A percentile compares a stretch with the other conserved stretches of the same genome.
phyloP scores from a whole-genome alignment of 2,329 filamentous ascomycete species.

The Phyllachora maydis region DNA sequence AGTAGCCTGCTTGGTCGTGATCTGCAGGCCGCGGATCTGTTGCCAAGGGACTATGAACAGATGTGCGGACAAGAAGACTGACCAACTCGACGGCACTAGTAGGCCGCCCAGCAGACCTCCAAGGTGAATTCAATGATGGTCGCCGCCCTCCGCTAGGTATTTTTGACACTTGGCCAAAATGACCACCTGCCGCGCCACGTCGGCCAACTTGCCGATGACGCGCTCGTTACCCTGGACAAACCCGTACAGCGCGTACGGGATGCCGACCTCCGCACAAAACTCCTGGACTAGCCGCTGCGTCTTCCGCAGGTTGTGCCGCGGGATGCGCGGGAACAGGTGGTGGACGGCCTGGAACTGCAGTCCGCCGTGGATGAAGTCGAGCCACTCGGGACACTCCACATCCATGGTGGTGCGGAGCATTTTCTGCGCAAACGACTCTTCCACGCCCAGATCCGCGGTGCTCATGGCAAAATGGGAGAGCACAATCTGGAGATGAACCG shows the following conservation, averaged over 20 bases:
- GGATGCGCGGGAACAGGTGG: conserved; percentile 67
- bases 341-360: conserved; percentile 82
- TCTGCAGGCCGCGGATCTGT: no score
- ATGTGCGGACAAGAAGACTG: no score
- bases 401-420: conserved; percentile 92
- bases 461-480: conserved; percentile 90
- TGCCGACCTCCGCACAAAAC: conserved; percentile 64
- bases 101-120: conserved; percentile 6
- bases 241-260: conserved; percentile 71
- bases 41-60: no score
- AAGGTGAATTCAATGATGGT: conserved; percentile 7
- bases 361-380: conserved; percentile 78
- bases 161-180: conserved; percentile 59
- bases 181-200: conserved; percentile 61
- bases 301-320: conserved; percentile 61
- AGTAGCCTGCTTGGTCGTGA: no score
- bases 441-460: conserved; percentile 62
- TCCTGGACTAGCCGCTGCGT: conserved; percentile 58
- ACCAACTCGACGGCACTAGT: conserved; percentile 2
- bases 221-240: conserved; percentile 70
- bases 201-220: conserved; percentile 55
- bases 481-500: conserved; percentile 76
- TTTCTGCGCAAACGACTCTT: conserved; percentile 75
- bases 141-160: conserved; percentile 13
- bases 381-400: conserved; percentile 69